Percentiles rank a stretch among this genome's conserved stretches.
Evolutionary conservation across 2,329 filamentous ascomycete genomes (phyloP).

Genomic region (Cordyceps cateniannulata): DNA sequence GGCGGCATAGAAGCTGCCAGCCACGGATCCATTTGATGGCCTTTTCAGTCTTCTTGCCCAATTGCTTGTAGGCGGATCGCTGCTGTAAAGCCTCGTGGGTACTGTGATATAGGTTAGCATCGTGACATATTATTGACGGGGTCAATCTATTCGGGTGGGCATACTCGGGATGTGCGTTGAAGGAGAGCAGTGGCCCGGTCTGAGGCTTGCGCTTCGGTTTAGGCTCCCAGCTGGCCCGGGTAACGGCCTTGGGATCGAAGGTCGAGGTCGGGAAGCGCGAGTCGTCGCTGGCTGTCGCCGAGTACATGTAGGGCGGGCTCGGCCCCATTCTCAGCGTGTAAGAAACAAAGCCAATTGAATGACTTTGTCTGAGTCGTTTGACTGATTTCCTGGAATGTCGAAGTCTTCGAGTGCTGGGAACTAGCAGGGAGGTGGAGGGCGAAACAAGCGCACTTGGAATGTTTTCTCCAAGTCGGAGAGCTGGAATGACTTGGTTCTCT

Average conservation of each 20-base stretch:
- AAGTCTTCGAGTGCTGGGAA: neutral
- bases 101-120: constrained; percentile 25
- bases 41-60: constrained; percentile 64
- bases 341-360: neutral
- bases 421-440: neutral
- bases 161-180: constrained; percentile 88
- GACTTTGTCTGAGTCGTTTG: neutral
- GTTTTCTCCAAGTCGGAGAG: neutral
- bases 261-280: constrained; percentile 45
- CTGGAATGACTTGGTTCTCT: neutral
- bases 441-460: constrained; percentile 1
- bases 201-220: constrained; percentile 56
- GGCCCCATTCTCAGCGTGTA: neutral
- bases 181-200: constrained; percentile 69
- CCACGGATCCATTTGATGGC: constrained; percentile 64
- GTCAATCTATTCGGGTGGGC: neutral
- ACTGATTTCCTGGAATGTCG: neutral
- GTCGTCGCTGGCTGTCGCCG: constrained; percentile 40
- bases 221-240: constrained; percentile 68
- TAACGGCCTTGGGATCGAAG: constrained; percentile 87
- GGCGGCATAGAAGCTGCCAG: constrained; percentile 61
- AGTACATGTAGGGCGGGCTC: constrained; percentile 65
- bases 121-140: neutral
- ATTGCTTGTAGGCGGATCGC: constrained; percentile 54
- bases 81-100: constrained; percentile 59